A percentile compares a stretch with the other conserved stretches of the same genome.
phyloP scores from a whole-genome alignment of 805 yeast genomes.

The Tetrapisispora taiwanensis region DNA sequence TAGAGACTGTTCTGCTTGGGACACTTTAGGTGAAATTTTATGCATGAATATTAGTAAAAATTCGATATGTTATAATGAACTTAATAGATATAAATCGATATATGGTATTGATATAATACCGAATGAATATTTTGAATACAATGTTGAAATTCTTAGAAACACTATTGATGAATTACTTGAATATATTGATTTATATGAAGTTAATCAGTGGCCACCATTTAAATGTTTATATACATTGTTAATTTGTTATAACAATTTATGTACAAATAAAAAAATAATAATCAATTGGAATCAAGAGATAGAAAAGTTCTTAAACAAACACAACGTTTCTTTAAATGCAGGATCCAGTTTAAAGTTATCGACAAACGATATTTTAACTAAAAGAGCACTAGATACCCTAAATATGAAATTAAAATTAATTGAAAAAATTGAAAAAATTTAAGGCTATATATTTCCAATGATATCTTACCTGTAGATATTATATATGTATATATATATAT shows the following conservation, averaged over 20 bases:
- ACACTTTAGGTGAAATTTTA: not conserved
- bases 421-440: not conserved
- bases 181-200: conserved; percentile 11
- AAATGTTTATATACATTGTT: conserved; percentile 11
- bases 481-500: not conserved
- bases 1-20: conserved; percentile 32
- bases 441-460: not conserved
- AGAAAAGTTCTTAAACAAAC: conserved; percentile 7
- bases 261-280: not conserved
- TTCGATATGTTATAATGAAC: not conserved
- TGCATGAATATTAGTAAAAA: not conserved
- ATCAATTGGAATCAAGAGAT: conserved; percentile 13
- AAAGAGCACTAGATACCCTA: not conserved
- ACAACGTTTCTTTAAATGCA: not conserved
- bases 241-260: not conserved
- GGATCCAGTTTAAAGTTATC: not conserved
- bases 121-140: not conserved
- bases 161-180: not conserved
- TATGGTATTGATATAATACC: not conserved
- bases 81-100: not conserved
- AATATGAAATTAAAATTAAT: not conserved
- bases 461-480: not conserved
- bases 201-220: conserved; percentile 22
- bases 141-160: too few relatives aligned
- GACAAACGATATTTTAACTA: not conserved